Percentiles rank a stretch among this genome's conserved stretches.
Evolutionary conservation across 2,329 filamentous ascomycete species (phyloP).

Genomic region (Fusarium piperis): DNA sequence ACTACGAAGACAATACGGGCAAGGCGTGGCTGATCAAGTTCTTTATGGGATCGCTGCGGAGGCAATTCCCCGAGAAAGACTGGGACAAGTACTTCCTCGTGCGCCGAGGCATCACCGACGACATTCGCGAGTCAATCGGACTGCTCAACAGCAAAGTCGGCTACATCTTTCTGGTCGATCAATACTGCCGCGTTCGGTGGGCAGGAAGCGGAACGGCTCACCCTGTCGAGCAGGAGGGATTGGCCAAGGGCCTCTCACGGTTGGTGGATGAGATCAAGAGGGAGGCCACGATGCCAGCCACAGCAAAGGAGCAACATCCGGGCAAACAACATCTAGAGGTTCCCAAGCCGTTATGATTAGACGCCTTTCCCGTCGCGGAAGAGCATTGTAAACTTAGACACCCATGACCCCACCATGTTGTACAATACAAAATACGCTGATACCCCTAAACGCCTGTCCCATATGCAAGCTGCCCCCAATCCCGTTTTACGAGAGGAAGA

Average conservation of each 20-base stretch:
- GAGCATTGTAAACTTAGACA: constrained; percentile 40
- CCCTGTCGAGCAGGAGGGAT: constrained; percentile 71
- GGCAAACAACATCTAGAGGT: constrained; percentile 45
- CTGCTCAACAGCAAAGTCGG: constrained; percentile 91
- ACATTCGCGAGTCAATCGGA: constrained; percentile 71
- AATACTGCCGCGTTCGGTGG: constrained; percentile 91
- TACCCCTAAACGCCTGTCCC: constrained; percentile 51
- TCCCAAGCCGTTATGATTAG: constrained; percentile 41
- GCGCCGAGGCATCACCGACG: constrained; percentile 65
- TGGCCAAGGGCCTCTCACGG: constrained; percentile 71
- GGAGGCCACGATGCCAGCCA: constrained; percentile 46
- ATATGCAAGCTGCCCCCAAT: constrained; percentile 21
- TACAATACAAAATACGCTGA: constrained; percentile 50
- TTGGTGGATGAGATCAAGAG: constrained; percentile 68
- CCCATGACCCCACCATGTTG: constrained; percentile 38
- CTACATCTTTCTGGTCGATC: constrained; percentile 91
- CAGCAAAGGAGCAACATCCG: constrained; percentile 47
- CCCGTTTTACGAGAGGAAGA: constrained; percentile 73
- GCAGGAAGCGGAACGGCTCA: constrained; percentile 81
- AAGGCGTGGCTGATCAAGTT: constrained; percentile 68
- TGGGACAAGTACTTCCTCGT: constrained; percentile 72
- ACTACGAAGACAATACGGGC: constrained; percentile 83
- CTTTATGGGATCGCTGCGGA: constrained; percentile 65
- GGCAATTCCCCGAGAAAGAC: constrained; percentile 59
- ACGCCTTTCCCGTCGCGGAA: constrained; percentile 22